Evolutionary conservation across 176 grass and related monocot species (phyloP).

Genomic region (Avena sativa): DNA sequence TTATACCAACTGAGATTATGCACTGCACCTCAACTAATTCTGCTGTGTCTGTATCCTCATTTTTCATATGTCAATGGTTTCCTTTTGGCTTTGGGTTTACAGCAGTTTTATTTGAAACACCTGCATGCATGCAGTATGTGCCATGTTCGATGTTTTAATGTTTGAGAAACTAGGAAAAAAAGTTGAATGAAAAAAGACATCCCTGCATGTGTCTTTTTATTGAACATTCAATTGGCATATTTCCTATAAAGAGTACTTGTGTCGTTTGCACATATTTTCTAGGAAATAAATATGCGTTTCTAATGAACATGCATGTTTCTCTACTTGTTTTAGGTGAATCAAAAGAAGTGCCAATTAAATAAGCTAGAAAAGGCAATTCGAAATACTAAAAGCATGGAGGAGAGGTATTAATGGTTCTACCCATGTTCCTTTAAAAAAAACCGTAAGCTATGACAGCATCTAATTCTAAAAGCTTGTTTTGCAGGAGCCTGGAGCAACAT

Average conservation of each 20-base stretch:
- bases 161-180: background rate
- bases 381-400: conserved; percentile 62
- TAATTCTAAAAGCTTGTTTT: conserved; percentile 37
- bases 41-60: background rate
- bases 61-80: conserved; percentile 22
- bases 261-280: conserved; percentile 15
- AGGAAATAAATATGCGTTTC: conserved; percentile 26
- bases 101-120: conserved; percentile 13
- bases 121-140: background rate
- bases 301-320: conserved; percentile 28
- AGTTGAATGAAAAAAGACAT: background rate
- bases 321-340: conserved; percentile 52
- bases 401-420: conserved; percentile 55
- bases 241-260: conserved; percentile 5
- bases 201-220: background rate
- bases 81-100: conserved; percentile 4
- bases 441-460: conserved; percentile 18
- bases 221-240: conserved; percentile 28
- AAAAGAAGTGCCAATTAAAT: conserved; percentile 55
- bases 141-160: background rate
- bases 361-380: conserved; percentile 63
- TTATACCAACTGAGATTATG: conserved; percentile 11
- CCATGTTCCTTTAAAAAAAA: conserved; percentile 13
- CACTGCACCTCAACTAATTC: background rate
- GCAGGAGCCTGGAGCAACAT: conserved; percentile 64